phyloP scores from a whole-genome alignment of 495 filamentous ascomycete species.

The Tuber melanosporum region DNA sequence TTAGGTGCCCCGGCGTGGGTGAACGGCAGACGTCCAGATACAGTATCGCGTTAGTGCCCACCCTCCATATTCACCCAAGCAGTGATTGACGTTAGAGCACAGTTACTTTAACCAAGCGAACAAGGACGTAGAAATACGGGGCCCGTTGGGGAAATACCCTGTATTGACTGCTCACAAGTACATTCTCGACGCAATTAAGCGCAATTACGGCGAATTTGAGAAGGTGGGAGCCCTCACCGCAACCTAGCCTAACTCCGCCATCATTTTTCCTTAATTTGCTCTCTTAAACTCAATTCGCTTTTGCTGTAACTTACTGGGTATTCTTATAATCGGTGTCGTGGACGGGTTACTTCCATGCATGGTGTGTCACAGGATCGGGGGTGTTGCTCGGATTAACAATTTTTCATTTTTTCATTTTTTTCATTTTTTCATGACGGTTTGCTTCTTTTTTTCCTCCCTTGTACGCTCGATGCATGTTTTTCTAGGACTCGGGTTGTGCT shows the following conservation, averaged over 20 bases:
- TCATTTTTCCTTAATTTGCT: neutral
- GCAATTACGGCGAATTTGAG: constrained; percentile 49
- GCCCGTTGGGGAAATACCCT: constrained; percentile 57
- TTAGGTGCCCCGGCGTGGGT: constrained; percentile 50
- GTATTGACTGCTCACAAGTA: constrained; percentile 55
- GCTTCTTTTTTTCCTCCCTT: neutral
- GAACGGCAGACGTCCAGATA: constrained; percentile 57
- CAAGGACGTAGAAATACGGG: constrained; percentile 55
- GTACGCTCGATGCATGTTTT: neutral
- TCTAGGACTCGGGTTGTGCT: neutral
- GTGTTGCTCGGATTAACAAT: neutral
- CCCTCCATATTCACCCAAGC: neutral
- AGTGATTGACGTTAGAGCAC: neutral
- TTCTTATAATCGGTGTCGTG: constrained; percentile 3
- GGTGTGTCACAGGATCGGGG: neutral
- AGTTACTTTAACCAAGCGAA: constrained; percentile 60
- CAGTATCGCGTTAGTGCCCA: constrained; percentile 49
- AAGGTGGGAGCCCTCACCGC: constrained; percentile 33
- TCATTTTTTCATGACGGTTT: neutral
- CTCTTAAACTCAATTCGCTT: neutral
- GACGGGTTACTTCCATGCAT: neutral
- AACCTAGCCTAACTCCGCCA: neutral
- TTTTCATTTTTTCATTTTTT: neutral
- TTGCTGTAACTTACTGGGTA: neutral
- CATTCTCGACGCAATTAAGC: constrained; percentile 52